Evolutionary conservation across 1,284 basidiomycete species (phyloP).

Genomic region (Omphalotus olearius): DNA sequence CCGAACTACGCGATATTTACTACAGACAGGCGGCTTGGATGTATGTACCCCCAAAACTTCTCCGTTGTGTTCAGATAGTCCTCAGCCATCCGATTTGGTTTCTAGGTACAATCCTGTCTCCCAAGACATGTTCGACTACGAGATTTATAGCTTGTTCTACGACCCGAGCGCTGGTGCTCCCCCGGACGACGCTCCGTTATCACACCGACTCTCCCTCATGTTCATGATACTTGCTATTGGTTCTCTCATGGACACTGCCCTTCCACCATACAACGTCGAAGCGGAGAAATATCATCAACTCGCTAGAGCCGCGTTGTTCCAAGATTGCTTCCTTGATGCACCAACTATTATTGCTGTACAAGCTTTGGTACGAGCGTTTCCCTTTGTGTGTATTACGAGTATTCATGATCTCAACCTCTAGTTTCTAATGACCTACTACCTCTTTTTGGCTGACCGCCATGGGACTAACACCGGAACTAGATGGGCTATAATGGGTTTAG

Average conservation of each 20-base stretch:
- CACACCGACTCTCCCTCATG: conserved; percentile 66
- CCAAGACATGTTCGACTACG: conserved; percentile 58
- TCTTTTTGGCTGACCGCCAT: conserved; percentile 71
- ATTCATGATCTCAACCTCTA: conserved; percentile 24
- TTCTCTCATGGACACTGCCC: conserved; percentile 60
- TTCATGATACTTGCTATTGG: conserved; percentile 77
- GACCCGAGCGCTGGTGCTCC: conserved; percentile 39
- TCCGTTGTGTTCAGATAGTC: conserved; percentile 14
- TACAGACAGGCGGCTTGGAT: conserved; percentile 75
- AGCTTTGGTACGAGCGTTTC: conserved; percentile 47
- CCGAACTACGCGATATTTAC: conserved; percentile 58
- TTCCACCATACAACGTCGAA: conserved; percentile 66
- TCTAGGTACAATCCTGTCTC: conserved; percentile 71
- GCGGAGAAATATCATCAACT: conserved; percentile 78
- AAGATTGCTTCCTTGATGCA: conserved; percentile 67
- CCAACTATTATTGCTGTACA: conserved; percentile 72
- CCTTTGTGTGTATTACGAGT: conserved; percentile 4
- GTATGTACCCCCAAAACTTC: conserved; percentile 36
- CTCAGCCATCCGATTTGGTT: neutral
- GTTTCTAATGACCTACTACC: conserved; percentile 76
- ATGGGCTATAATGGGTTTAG: conserved; percentile 75
- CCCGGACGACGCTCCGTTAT: conserved; percentile 52
- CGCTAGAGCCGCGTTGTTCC: conserved; percentile 67
- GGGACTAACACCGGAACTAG: conserved; percentile 67
- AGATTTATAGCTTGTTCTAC: conserved; percentile 63